Evolutionary conservation across 1,139 yeast genomes (phyloP).

Genomic region (Geotrichum bryndzae): DNA sequence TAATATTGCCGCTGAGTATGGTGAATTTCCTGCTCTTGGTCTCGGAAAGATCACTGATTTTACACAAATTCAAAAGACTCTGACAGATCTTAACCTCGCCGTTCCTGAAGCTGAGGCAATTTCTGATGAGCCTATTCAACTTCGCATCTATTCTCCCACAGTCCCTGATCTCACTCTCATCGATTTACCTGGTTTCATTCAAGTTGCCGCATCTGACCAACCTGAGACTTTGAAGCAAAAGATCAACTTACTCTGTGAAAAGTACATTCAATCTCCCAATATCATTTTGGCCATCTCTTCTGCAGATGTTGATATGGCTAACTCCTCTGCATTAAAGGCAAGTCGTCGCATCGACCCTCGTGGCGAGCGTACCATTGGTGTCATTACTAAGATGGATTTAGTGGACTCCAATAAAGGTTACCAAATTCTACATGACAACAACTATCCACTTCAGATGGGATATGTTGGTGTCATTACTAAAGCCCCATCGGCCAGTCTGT

Average conservation of each 20-base stretch:
- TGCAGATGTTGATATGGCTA: conserved; percentile 96
- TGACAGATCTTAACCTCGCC: conserved; percentile 84
- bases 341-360: conserved; percentile 89
- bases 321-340: conserved; percentile 88
- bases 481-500: conserved; percentile 47
- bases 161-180: conserved; percentile 93
- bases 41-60: conserved; percentile 80
- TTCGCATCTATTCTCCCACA: conserved; percentile 81
- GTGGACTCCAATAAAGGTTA: conserved; percentile 73
- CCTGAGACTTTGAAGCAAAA: conserved; percentile 76
- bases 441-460: conserved; percentile 90
- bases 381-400: conserved; percentile 85
- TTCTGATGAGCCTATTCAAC: conserved; percentile 84
- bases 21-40: conserved; percentile 89
- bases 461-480: conserved; percentile 94
- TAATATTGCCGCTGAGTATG: conserved; percentile 72
- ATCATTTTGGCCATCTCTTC: conserved; percentile 93
- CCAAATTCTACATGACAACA: conserved; percentile 61
- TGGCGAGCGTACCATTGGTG: conserved; percentile 95
- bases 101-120: conserved; percentile 83
- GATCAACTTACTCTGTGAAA: conserved; percentile 73
- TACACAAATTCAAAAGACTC: conserved; percentile 74
- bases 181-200: conserved; percentile 96
- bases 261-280: conserved; percentile 84
- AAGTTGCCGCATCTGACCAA: conserved; percentile 94